phyloP scores from a whole-genome alignment of 352 stramenopile genomes.

The Phytophthora agathidicida region DNA sequence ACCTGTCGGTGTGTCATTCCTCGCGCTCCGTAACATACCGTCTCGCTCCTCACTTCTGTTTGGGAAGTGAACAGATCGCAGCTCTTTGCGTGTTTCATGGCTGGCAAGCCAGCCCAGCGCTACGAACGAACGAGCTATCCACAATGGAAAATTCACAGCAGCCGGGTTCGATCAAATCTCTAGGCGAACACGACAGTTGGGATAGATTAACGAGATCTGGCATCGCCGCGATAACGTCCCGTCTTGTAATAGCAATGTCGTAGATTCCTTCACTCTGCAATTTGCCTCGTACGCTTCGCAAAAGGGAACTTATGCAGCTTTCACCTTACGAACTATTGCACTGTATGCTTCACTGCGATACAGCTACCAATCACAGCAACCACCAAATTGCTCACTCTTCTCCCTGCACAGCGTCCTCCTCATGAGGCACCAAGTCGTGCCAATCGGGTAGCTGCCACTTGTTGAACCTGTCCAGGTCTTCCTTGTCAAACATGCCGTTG shows the following conservation, averaged over 20 bases:
- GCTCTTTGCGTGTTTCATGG: too few relatives aligned
- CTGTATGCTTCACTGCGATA: too few relatives aligned
- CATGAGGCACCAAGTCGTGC: slow-evolving; percentile 40
- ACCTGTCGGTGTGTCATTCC: slow-evolving; percentile 16
- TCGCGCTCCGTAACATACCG: slow-evolving; percentile 13
- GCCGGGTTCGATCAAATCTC: too few relatives aligned
- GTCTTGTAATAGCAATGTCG: too few relatives aligned
- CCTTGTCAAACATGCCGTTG: slow-evolving; percentile 36
- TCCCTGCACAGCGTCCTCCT: background rate
- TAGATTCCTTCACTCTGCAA: too few relatives aligned
- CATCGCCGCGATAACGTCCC: too few relatives aligned
- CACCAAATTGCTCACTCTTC: too few relatives aligned
- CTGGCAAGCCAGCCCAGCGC: too few relatives aligned
- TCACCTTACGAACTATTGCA: too few relatives aligned
- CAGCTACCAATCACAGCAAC: too few relatives aligned
- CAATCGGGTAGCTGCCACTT: slow-evolving; percentile 49
- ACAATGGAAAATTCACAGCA: slow-evolving; percentile 17
- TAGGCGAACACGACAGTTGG: slow-evolving; percentile 21
- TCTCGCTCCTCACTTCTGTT: background rate
- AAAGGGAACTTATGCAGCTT: background rate
- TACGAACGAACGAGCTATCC: slow-evolving; percentile 5
- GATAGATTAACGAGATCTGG: slow-evolving; percentile 17
- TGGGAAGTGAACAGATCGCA: slow-evolving; percentile 12
- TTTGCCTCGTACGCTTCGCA: background rate
- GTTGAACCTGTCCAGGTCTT: slow-evolving; percentile 31